Conservation (phyloP, 371 early-diverging fungal species). For the Syncephalastrum contaminatum region DNA sequence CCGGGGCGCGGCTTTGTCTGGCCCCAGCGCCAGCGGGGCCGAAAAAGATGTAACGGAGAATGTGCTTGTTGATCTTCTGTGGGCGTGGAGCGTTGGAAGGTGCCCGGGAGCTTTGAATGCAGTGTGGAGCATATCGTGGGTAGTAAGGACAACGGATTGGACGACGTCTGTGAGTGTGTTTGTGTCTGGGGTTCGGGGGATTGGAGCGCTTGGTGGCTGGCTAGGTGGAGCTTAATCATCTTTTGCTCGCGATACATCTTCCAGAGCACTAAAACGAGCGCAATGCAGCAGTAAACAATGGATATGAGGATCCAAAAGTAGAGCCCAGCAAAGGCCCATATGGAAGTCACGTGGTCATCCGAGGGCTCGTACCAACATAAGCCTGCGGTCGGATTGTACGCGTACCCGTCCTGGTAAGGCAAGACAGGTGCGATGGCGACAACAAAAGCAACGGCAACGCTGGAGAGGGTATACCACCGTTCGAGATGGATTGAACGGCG, state of each 20-base stretch:
- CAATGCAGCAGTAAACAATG: slow-evolving; percentile 8
- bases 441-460: slow-evolving; percentile 1
- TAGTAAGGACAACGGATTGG: not conserved
- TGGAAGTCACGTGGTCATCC: not conserved
- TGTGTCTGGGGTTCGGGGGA: not conserved
- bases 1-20: too few species aligned
- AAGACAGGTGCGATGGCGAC: slow-evolving; percentile 12
- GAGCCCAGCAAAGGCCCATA: slow-evolving; percentile 11
- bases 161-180: not conserved
- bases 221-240: slow-evolving; percentile 9
- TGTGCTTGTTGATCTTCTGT: too few species aligned
- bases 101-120: too few species aligned
- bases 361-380: slow-evolving; percentile 14
- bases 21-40: too few species aligned
- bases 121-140: not conserved
- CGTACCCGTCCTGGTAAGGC: slow-evolving; percentile 3
- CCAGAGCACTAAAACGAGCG: slow-evolving; percentile 11
- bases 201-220: not conserved
- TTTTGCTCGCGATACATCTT: slow-evolving; percentile 12
- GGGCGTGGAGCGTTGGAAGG: too few species aligned
- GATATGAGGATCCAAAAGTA: slow-evolving; percentile 15
- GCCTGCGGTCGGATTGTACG: not conserved
- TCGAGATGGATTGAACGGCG: slow-evolving; percentile 5
- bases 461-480: slow-evolving; percentile 3
- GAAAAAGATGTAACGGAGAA: too few species aligned